Evolutionary conservation across 495 filamentous ascomycete species (phyloP).

Genomic region (Tricharina praecox): DNA sequence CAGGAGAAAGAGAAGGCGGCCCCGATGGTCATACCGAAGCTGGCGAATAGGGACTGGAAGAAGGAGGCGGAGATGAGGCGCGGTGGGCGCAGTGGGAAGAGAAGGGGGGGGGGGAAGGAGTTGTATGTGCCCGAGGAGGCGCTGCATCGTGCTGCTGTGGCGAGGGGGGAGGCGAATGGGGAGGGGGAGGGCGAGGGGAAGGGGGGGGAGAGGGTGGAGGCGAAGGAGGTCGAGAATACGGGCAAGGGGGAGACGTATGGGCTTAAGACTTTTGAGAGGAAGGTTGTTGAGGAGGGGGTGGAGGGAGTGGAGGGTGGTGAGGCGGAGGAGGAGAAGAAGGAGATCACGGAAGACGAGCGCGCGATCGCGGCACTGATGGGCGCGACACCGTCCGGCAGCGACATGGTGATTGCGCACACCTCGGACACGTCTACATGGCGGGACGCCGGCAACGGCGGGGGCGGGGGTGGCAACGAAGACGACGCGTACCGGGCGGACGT

Average conservation of each 20-base stretch:
- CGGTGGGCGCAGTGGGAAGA: constrained; percentile 5
- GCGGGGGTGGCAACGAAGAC: constrained; percentile 39
- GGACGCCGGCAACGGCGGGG: constrained; percentile 18
- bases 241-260: constrained; percentile 34
- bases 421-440: constrained; percentile 24
- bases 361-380: constrained; percentile 61
- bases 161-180: constrained; percentile 18
- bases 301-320: constrained; percentile 4
- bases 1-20: constrained; percentile 26
- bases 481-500: constrained; percentile 53
- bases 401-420: constrained; percentile 41
- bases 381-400: constrained; percentile 32
- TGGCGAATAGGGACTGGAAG: constrained; percentile 58
- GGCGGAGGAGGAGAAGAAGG: constrained; percentile 9
- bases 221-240: constrained; percentile 34
- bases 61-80: constrained; percentile 33
- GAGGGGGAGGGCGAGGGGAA: constrained; percentile 33
- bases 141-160: neutral
- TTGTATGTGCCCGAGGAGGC: constrained; percentile 23
- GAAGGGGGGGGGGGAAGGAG: constrained; percentile 12
- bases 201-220: too few species aligned
- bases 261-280: constrained; percentile 32
- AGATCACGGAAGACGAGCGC: constrained; percentile 50
- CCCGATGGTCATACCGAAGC: constrained; percentile 46
- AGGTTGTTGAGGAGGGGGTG: constrained; percentile 27